Evolutionary conservation across 768 basidiomycete species (phyloP).

Genomic region (Rhodotorula kratochvilovae): DNA sequence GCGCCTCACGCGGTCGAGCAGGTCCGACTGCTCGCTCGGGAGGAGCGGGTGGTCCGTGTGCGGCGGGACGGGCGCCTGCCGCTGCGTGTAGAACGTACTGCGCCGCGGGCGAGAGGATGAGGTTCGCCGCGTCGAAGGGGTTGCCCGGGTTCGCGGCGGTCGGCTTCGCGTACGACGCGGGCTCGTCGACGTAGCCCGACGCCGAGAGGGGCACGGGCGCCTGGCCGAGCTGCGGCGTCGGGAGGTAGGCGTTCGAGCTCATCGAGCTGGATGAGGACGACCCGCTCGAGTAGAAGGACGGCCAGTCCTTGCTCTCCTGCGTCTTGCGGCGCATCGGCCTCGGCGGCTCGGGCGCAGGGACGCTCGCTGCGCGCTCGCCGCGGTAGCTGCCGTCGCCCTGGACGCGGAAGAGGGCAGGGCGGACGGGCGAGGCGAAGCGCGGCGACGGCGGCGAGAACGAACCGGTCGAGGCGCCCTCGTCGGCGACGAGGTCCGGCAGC

Average conservation of each 20-base stretch:
- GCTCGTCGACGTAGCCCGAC: background rate
- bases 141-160: background rate
- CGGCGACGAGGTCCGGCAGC: constrained; percentile 26
- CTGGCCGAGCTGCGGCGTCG: constrained; percentile 2
- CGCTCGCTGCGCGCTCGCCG: constrained; percentile 17
- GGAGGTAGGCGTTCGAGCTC: background rate
- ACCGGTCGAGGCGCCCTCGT: constrained; percentile 3
- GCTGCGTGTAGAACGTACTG: constrained; percentile 1
- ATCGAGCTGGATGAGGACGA: constrained; percentile 13
- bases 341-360: constrained; percentile 17
- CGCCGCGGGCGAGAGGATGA: constrained; percentile 3
- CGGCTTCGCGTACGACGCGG: background rate
- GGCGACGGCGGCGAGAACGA: constrained; percentile 7
- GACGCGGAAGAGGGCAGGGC: background rate
- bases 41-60: constrained; percentile 32
- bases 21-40: constrained; percentile 32
- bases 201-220: background rate
- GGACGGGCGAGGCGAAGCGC: background rate
- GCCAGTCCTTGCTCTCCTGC: constrained; percentile 29
- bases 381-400: background rate
- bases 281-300: constrained; percentile 24
- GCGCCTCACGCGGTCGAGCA: constrained; percentile 25
- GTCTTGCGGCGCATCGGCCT: constrained; percentile 26
- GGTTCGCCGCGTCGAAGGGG: background rate
- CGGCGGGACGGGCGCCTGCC: constrained; percentile 2